These are phyloP conservation scores for Penicillium brevicompactum DNA, from an alignment of 2,329 filamentous ascomycete species.

Conservation along the genomic window DNA sequence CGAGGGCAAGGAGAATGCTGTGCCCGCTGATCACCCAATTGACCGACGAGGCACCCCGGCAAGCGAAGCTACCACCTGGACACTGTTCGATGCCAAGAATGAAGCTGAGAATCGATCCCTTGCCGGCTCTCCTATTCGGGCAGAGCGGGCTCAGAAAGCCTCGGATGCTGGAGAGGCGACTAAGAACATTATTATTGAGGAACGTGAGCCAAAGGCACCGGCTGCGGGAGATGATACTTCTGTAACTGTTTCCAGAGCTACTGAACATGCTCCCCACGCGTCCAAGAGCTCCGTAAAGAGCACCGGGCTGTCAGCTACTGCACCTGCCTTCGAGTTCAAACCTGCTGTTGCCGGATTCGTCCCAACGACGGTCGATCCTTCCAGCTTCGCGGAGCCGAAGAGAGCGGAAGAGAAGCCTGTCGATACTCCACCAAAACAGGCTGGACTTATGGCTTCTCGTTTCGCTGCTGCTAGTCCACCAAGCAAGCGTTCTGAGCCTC, in stretches of 20 bases:
- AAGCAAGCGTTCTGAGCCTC: constrained; percentile 13
- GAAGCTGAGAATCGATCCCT: constrained; percentile 52
- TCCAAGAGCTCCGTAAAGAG: constrained; percentile 37
- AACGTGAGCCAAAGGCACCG: constrained; percentile 16
- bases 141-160: constrained; percentile 10
- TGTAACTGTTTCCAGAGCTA: constrained; percentile 4
- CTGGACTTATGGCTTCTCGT: constrained; percentile 38
- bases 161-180: not conserved
- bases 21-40: constrained; percentile 40
- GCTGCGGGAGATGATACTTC: constrained; percentile 2
- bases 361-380: constrained; percentile 19
- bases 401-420: constrained; percentile 8
- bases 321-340: constrained; percentile 66
- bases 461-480: constrained; percentile 36
- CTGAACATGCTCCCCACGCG: constrained; percentile 21
- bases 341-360: constrained; percentile 35
- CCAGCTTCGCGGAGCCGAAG: constrained; percentile 15
- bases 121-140: constrained; percentile 50
- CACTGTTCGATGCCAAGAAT: constrained; percentile 63
- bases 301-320: constrained; percentile 69
- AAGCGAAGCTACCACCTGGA: constrained; percentile 53
- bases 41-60: constrained; percentile 34
- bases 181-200: constrained; percentile 13
- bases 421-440: constrained; percentile 7
- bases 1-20: constrained; percentile 40